Evolutionary conservation across 495 filamentous ascomycete species (phyloP), one percentile per base, ranked within the genome.

Genomic region (Lepidopterella palustris): DNA sequence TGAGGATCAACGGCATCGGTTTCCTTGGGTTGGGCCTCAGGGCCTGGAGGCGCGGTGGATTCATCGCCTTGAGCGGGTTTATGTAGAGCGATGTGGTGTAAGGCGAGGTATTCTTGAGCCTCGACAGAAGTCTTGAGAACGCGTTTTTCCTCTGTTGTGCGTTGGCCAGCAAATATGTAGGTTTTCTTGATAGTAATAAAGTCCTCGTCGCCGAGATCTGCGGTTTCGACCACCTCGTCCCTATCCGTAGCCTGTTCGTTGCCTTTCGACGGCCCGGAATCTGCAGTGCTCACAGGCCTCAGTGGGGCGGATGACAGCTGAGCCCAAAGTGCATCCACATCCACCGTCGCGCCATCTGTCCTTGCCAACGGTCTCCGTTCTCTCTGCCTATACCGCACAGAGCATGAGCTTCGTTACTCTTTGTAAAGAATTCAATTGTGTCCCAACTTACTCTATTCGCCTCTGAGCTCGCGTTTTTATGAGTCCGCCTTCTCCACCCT

Each of bases 321-420:
- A 27, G 79, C 81, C 93, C 93, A 98, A 15, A 97, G 66, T 10
- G 84, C 84, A 60, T 97, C 87, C n/a, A 98, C 88, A 68, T 98
- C 88, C 49, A 93, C 75, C 10, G 92, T 96, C 8, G 87, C 85
- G 2, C 83, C 86, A 4, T 84, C 84, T 42, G 78, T 82, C 54
- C 74, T 78, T 5, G 82, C 78, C 29, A 84, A 72, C n/a, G 80
- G 72, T 74, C 82, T 85, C 49, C 79, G 81, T 67, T 88, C 82
- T 71, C 81, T 78, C 61, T 83, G 80, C 70, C 84, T 90, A 67
- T 65, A 45, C n/a, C n/a, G n/a, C n/a, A n/a, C n/a, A 60, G 57
- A 61, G 25, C n/a, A 13, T 53, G 62, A 25, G 58, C 47, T 32
- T 28, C 27, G 5, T 42, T 39, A 39, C 57, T 32, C 31, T 35